Evolutionary conservation across 495 filamentous ascomycete species (phyloP).

Genomic region (Xylaria venustula): DNA sequence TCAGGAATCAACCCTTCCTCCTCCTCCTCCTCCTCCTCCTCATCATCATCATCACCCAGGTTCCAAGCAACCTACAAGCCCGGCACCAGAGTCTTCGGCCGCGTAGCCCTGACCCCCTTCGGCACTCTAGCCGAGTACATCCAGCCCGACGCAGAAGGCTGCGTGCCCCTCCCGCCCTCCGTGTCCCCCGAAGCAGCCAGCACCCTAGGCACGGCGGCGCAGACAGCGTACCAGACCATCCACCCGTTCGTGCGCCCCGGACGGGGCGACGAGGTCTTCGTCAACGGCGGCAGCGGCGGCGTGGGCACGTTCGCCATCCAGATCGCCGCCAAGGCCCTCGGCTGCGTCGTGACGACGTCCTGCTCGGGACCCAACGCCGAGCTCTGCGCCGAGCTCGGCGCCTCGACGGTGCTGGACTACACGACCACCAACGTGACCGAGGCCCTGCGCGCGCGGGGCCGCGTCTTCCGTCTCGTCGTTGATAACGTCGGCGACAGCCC

Average conservation of each 20-base stretch:
- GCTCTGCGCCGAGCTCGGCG: slow-evolving; percentile 58
- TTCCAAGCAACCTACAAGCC: slow-evolving; percentile 30
- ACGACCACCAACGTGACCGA: slow-evolving; percentile 47
- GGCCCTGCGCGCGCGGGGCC: slow-evolving; percentile 47
- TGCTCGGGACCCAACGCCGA: slow-evolving; percentile 61
- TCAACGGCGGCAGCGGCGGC: slow-evolving; percentile 61
- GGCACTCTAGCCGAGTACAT: slow-evolving; percentile 60
- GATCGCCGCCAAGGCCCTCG: slow-evolving; percentile 23
- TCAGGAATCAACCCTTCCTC: slow-evolving; percentile 20
- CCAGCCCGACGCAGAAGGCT: slow-evolving; percentile 21
- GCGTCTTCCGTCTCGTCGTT: slow-evolving; percentile 55
- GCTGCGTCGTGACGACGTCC: slow-evolving; percentile 59
- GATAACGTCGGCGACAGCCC: slow-evolving; percentile 56
- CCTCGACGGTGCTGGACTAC: slow-evolving; percentile 71
- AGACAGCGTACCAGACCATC: slow-evolving; percentile 60
- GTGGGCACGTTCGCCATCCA: slow-evolving; percentile 1
- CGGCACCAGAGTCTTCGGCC: slow-evolving; percentile 61
- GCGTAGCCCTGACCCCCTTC: slow-evolving; percentile 34
- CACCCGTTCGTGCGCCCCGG: slow-evolving; percentile 47
- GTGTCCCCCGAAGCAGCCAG: slow-evolving; percentile 51
- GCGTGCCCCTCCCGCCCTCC: slow-evolving; percentile 47
- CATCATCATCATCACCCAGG: slow-evolving; percentile 10
- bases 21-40: no score
- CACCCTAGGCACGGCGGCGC: slow-evolving; percentile 53
- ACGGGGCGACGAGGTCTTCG: slow-evolving; percentile 57